Conservation (phyloP, 345 rosid genomes). For the Orychophragmus violaceus region DNA sequence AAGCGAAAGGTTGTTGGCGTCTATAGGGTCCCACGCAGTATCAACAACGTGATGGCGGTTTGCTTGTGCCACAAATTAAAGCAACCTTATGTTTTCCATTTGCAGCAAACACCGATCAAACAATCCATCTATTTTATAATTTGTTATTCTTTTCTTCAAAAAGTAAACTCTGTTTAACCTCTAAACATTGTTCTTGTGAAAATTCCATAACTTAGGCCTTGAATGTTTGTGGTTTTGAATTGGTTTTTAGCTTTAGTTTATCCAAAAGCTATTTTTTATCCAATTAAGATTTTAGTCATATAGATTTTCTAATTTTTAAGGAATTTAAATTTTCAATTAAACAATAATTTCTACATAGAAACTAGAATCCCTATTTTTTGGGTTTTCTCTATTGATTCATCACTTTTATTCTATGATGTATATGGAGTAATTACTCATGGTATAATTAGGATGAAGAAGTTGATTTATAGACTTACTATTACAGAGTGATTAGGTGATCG, state of each 20-base stretch:
- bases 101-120: slow-evolving; percentile 13
- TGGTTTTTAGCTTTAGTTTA: too few species aligned
- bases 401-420: not conserved
- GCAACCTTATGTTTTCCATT: slow-evolving; percentile 20
- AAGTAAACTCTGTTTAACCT: not conserved
- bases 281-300: too few species aligned
- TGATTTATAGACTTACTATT: not conserved
- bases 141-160: not conserved
- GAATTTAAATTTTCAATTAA: too few species aligned
- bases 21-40: slow-evolving; percentile 15
- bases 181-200: not conserved
- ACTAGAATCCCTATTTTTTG: too few species aligned
- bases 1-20: slow-evolving; percentile 10
- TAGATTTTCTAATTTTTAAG: too few species aligned
- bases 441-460: not conserved
- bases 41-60: slow-evolving; percentile 20
- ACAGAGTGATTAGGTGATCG: too few species aligned
- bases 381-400: too few species aligned
- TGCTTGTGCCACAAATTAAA: slow-evolving; percentile 22
- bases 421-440: not conserved
- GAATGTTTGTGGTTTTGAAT: too few species aligned
- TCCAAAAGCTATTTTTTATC: too few species aligned
- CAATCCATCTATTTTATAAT: not conserved
- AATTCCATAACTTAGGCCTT: not conserved
- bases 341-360: too few species aligned